A percentile compares a stretch with the other conserved stretches of the same genome.
phyloP scores from a whole-genome alignment of 2,329 filamentous ascomycete species.

The Fusarium palustre region DNA sequence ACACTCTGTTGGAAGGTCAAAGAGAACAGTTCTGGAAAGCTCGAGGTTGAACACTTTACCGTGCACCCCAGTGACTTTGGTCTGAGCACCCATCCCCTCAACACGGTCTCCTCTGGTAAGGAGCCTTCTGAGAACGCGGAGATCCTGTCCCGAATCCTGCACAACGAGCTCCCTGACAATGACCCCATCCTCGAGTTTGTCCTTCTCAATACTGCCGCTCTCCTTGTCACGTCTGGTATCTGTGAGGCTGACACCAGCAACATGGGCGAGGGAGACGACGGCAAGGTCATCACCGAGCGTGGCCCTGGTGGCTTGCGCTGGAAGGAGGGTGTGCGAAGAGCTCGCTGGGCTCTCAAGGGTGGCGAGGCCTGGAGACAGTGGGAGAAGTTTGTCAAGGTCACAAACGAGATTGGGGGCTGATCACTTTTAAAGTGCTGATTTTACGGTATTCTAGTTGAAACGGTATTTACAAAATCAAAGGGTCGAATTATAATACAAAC shows the following conservation, averaged over 20 bases:
- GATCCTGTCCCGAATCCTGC: conserved; percentile 82
- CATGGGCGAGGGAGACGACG: conserved; percentile 85
- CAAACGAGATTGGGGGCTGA: conserved; percentile 64
- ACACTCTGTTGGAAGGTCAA: conserved; percentile 90
- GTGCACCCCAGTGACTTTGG: conserved; percentile 90
- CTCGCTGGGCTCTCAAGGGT: conserved; percentile 87
- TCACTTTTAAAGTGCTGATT: conserved; percentile 19
- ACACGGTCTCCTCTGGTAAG: conserved; percentile 84
- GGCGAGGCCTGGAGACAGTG: conserved; percentile 88
- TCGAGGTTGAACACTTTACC: conserved; percentile 79
- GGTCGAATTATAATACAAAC: conserved; percentile 10
- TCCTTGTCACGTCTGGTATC: conserved; percentile 86
- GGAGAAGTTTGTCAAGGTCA: conserved; percentile 84
- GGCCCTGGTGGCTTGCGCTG: conserved; percentile 89
- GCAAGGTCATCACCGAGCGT: conserved; percentile 81
- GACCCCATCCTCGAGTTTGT: conserved; percentile 94
- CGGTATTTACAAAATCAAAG: conserved; percentile 5
- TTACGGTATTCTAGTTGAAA: conserved; percentile 1
- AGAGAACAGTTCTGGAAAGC: conserved; percentile 55
- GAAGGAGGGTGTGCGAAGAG: conserved; percentile 93
- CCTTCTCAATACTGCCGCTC: conserved; percentile 89
- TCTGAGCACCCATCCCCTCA: conserved; percentile 77
- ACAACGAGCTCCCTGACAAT: conserved; percentile 76
- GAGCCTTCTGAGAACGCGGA: conserved; percentile 87
- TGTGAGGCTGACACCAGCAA: conserved; percentile 84